These are phyloP conservation scores for Cladorrhinum sp. DNA, from an alignment of 2,329 filamentous ascomycete genomes.

Conservation along the genomic window DNA sequence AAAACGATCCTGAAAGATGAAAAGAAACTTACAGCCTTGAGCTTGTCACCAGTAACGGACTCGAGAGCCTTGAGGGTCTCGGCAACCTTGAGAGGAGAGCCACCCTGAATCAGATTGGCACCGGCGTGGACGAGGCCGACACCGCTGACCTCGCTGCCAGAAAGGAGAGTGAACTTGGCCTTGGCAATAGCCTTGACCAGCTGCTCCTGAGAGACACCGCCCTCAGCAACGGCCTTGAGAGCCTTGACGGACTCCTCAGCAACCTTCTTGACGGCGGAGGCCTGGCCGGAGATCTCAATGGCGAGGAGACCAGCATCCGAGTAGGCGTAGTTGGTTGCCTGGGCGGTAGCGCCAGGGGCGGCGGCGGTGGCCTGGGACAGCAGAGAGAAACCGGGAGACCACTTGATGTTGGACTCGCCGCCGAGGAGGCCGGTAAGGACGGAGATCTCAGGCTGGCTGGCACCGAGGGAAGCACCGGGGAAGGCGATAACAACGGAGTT, in stretches of 20 bases:
- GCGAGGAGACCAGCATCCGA: conserved; percentile 90
- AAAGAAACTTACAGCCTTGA: conserved; percentile 69
- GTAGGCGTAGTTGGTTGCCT: conserved; percentile 78
- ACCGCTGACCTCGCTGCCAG: conserved; percentile 73
- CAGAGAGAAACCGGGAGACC: conserved; percentile 88
- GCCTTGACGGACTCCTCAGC: conserved; percentile 75
- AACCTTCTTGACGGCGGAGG: conserved; percentile 67
- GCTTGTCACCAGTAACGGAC: conserved; percentile 74
- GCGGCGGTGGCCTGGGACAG: conserved; percentile 74
- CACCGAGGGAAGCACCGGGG: conserved; percentile 77
- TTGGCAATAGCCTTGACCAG: conserved; percentile 87
- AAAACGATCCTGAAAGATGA: neutral
- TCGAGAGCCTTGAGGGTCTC: conserved; percentile 76
- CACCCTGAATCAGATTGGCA: conserved; percentile 74
- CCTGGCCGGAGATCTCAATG: conserved; percentile 74
- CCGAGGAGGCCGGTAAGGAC: conserved; percentile 88
- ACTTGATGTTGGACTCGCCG: conserved; percentile 89
- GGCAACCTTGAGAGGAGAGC: conserved; percentile 79
- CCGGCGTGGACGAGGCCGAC: conserved; percentile 80
- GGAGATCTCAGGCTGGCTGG: conserved; percentile 84
- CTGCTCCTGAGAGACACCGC: conserved; percentile 76
- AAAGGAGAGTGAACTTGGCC: conserved; percentile 89
- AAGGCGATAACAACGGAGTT: conserved; percentile 90
- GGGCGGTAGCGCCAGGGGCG: conserved; percentile 63
- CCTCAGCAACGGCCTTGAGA: conserved; percentile 75